A percentile compares a stretch with the other conserved stretches of the same genome.
These are phyloP conservation scores for Tricholoma bakamatsutake DNA, from an alignment of 768 basidiomycete genomes.

Conservation along the genomic window DNA sequence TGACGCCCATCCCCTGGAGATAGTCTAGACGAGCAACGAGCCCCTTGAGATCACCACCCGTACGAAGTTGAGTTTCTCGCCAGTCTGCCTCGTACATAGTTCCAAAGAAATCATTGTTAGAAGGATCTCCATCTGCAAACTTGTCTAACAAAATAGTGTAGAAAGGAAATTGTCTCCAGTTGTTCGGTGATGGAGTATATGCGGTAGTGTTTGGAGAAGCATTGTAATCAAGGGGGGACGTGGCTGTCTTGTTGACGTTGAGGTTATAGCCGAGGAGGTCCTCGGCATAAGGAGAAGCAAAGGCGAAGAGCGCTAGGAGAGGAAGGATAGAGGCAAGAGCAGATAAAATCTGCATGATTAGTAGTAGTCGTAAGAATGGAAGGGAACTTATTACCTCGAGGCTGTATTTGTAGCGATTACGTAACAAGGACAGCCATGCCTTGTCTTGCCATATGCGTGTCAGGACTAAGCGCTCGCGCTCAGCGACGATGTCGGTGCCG, in stretches of 20 bases:
- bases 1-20: slow-evolving; percentile 82
- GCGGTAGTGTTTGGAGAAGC: slow-evolving; percentile 53
- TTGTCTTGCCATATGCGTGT: background rate
- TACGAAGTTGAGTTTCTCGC: slow-evolving; percentile 84
- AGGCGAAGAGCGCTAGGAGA: slow-evolving; percentile 30
- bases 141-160: slow-evolving; percentile 89
- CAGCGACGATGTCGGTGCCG: too few species aligned
- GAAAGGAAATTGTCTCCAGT: slow-evolving; percentile 80
- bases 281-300: slow-evolving; percentile 61
- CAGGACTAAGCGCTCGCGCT: background rate
- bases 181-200: slow-evolving; percentile 74
- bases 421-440: background rate
- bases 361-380: background rate
- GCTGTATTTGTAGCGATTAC: background rate
- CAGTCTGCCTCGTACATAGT: slow-evolving; percentile 80
- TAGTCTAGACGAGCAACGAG: slow-evolving; percentile 75
- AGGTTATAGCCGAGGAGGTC: slow-evolving; percentile 71
- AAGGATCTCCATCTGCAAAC: slow-evolving; percentile 88
- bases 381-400: background rate
- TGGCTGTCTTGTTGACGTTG: slow-evolving; percentile 70
- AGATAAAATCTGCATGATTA: slow-evolving; percentile 42
- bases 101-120: slow-evolving; percentile 86
- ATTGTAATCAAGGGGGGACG: slow-evolving; percentile 58
- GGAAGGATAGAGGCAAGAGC: slow-evolving; percentile 32
- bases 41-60: slow-evolving; percentile 85